phyloP scores from a whole-genome alignment of 2,329 filamentous ascomycete genomes.

The Xylariaceae sp. region DNA sequence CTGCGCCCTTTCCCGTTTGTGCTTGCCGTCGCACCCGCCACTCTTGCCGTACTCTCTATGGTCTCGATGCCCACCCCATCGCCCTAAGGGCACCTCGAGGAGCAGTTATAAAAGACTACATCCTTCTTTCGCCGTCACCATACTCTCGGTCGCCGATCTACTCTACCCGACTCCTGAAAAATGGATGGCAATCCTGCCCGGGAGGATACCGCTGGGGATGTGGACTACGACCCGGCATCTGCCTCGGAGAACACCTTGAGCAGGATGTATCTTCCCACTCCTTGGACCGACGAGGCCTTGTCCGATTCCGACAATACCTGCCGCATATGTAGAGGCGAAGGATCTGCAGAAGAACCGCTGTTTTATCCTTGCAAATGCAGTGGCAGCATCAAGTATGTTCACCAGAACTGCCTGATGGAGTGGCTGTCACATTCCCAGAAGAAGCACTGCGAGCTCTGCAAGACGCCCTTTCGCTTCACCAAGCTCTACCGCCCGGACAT shows the following conservation, averaged over 20 bases:
- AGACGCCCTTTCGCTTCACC: conserved; percentile 95
- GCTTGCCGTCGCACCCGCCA: conserved; percentile 2
- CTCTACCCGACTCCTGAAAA: background rate
- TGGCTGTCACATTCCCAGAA: conserved; percentile 99
- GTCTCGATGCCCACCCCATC: conserved; percentile 9
- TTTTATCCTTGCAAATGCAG: conserved; percentile 99
- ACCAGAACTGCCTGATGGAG: conserved; percentile 97
- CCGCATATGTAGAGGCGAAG: conserved; percentile 92
- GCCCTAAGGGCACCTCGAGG: conserved; percentile 15
- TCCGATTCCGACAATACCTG: conserved; percentile 67
- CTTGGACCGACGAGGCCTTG: conserved; percentile 14
- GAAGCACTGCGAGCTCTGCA: conserved; percentile 99
- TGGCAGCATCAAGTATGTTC: conserved; percentile 96
- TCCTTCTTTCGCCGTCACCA: background rate
- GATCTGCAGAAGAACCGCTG: conserved; percentile 72
- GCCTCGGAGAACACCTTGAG: too few relatives aligned
- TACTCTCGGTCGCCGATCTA: background rate
- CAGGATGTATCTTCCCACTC: too few relatives aligned
- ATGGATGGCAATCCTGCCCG: conserved; percentile 4
- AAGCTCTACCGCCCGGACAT: conserved; percentile 95
- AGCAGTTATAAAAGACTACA: conserved; percentile 2
- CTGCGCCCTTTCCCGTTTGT: background rate
- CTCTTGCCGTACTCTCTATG: conserved; percentile 12
- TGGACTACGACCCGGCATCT: too few relatives aligned
- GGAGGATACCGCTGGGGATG: background rate